Base-by-base conservation (phyloP, 2,329 filamentous ascomycete species). In the Epichloe sp. region DNA sequence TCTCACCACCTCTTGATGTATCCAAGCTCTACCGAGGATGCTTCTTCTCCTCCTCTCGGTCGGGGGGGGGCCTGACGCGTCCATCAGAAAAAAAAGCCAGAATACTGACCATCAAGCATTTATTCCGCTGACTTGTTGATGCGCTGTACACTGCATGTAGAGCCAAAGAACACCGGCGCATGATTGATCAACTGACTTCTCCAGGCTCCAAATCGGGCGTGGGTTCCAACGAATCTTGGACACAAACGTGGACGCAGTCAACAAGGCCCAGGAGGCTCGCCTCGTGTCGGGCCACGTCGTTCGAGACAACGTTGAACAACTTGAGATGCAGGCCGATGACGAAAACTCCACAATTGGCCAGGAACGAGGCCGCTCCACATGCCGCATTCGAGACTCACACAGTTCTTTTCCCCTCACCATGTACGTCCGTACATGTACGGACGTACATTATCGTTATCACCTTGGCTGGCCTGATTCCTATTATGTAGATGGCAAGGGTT, bases 231-330 rank as follows among this genome's bases (percentile, higher is more conserved):
- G 26, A 31, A 31, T 31, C 41, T 38, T 21, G 31, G 17, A 34
- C 11, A 19, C 3, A 14, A 44, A 44, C 26, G 38, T 49, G 47
- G 47, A 44, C 34, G 19, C 14, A 21, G 14, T 44, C 14, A 49
- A 14, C 14, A 49, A 14, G 15, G 40, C 40, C 17, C 17, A 49
- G 14, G 21, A 45, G 35, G 34, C 34, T 40, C 36, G 42, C 41
- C 48, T 44, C 23, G 42, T 19, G 43, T 44, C 23, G 48, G 43
- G 36, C 48, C 48, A 50, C 48, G 42, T 50, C 26, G 26, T 34
- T 23, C 35, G 15, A 15, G 31, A 41, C 48, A 37, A 45, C 48
- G 17, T 19, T n/a, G 23, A 6, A 21, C n/a, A 40, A 38, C 40
- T 15, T 26, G 5, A 37, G 5, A 43, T 43, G 41, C 41, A 43